These are phyloP conservation scores for Magnusiomyces tetraspermus DNA, from an alignment of 1,139 yeast species.

Conservation along the genomic window DNA sequence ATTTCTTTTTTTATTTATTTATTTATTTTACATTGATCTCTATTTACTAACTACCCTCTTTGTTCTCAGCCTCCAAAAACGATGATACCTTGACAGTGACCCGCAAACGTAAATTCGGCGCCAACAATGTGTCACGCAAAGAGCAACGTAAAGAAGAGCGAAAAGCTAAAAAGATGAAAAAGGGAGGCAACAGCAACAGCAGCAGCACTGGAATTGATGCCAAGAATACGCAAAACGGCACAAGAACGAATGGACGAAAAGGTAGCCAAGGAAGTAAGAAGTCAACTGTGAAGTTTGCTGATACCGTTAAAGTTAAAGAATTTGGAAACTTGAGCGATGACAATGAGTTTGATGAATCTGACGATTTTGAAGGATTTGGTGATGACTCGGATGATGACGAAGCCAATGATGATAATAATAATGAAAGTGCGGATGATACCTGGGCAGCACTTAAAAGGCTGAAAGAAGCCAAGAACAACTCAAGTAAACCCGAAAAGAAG, in stretches of 20 bases:
- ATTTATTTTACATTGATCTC: constrained; percentile 6
- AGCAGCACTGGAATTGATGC: constrained; percentile 5
- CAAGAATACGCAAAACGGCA: constrained; percentile 5
- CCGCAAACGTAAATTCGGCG: constrained; percentile 1
- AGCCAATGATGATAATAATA: constrained; percentile 12
- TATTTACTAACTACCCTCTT: not conserved
- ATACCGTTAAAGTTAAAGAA: constrained; percentile 11
- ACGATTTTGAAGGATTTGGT: constrained; percentile 10
- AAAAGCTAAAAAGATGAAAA: constrained; percentile 16
- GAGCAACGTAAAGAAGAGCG: constrained; percentile 21
- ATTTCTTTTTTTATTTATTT: constrained; percentile 1
- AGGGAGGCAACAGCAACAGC: constrained; percentile 2
- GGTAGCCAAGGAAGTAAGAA: constrained; percentile 1
- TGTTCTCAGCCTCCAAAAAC: constrained; percentile 6
- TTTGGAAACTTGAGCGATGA: constrained; percentile 4
- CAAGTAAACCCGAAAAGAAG: constrained; percentile 1
- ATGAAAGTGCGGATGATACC: constrained; percentile 33
- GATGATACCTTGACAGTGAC: constrained; percentile 8
- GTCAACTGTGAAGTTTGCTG: constrained; percentile 2
- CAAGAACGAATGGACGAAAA: constrained; percentile 1
- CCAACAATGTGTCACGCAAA: constrained; percentile 14
- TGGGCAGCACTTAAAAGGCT: constrained; percentile 38
- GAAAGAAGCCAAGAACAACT: constrained; percentile 29
- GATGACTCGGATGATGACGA: constrained; percentile 17
- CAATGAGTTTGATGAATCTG: constrained; percentile 12